Conservation (phyloP, 2,329 filamentous ascomycete species). For the Akanthomyces uredinophilus region DNA sequence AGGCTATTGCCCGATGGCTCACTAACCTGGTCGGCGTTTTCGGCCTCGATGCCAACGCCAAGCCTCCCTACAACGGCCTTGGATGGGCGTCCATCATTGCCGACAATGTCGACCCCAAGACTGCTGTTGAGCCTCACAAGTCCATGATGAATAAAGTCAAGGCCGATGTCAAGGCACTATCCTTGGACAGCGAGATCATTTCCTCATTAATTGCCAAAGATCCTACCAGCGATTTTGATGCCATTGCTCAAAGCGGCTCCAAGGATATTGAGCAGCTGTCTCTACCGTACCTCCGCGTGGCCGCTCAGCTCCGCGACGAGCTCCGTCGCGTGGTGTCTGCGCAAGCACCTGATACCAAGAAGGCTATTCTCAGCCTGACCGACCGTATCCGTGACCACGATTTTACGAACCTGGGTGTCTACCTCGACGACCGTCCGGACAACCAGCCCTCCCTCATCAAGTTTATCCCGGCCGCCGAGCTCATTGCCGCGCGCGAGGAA, state of each 20-base stretch:
- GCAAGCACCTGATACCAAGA: conserved; percentile 49
- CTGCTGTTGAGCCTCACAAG: conserved; percentile 43
- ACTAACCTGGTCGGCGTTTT: conserved; percentile 81
- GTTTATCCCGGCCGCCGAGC: conserved; percentile 52
- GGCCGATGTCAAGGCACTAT: conserved; percentile 40
- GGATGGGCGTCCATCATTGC: conserved; percentile 47
- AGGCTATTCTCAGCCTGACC: conserved; percentile 69
- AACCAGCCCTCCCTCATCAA: conserved; percentile 67
- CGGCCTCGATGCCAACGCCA: conserved; percentile 65
- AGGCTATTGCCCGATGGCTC: conserved; percentile 67
- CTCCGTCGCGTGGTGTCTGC: conserved; percentile 51
- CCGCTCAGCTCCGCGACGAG: conserved; percentile 56
- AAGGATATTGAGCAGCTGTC: conserved; percentile 49
- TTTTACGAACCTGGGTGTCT: conserved; percentile 77
- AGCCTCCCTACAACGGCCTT: conserved; percentile 48
- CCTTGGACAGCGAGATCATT: conserved; percentile 44
- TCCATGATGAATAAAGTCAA: conserved; percentile 41
- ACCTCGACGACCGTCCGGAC: conserved; percentile 75
- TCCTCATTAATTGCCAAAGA: conserved; percentile 38
- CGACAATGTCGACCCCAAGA: conserved; percentile 38
- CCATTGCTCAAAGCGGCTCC: conserved; percentile 39
- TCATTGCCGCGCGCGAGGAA: conserved; percentile 55
- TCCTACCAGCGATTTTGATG: conserved; percentile 42
- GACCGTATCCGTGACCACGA: conserved; percentile 77
- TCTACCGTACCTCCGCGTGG: conserved; percentile 49